Base-by-base conservation (phyloP, 1,284 basidiomycete species). In the Gomphus bonarii region DNA sequence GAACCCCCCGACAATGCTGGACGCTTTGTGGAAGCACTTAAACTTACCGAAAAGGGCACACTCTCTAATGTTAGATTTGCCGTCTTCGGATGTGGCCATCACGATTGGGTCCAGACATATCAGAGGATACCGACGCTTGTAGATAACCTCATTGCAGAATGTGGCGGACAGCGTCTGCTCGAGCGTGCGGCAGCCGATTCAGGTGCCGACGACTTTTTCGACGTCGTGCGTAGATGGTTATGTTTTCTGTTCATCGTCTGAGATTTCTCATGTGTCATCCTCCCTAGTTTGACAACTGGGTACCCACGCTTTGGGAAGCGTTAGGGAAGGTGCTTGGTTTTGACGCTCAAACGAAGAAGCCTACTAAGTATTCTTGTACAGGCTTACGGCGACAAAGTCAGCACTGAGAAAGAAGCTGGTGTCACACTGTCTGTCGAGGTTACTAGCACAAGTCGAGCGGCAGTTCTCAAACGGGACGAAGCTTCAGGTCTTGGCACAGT, bases 21-120 rank as follows among this genome's bases (percentile, higher is more conserved):
- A 5, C 70, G 70, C 52, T 78, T 78, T 62, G 69, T 78, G 31
- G 71, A 74, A 50, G 74, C 72, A 69, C 59, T 79, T 31, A 65
- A 65, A 25, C 67, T 62, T 56, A 36, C 55, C 2, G 28, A n/a
- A 20, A 62, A 71, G 31, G 66, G 63, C 18, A 66, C 69, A 60
- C 65, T 75, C 47, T 63, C 65, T 8, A 70, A 70, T 38, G 70
- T 77, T 18, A 67, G 68, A 33, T 81, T 71, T 61, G 72, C 72
- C 8, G 75, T 81, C 31, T 79, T 81, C 59, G 79, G 78, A 1
- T 78, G 76, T 51, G 79, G 79, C 5, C 78, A 80, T 64, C 71
- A 70, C 57, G 79, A 80, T 62, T 81, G 79, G 78, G 71, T 69
- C 20, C 64, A 69, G 38, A 79, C 78, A 2, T 80, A 73, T 65